Evolutionary conservation across 805 yeast genomes (phyloP), one percentile per base, ranked within the genome.

Genomic region (Pichia sporocuriosa): DNA sequence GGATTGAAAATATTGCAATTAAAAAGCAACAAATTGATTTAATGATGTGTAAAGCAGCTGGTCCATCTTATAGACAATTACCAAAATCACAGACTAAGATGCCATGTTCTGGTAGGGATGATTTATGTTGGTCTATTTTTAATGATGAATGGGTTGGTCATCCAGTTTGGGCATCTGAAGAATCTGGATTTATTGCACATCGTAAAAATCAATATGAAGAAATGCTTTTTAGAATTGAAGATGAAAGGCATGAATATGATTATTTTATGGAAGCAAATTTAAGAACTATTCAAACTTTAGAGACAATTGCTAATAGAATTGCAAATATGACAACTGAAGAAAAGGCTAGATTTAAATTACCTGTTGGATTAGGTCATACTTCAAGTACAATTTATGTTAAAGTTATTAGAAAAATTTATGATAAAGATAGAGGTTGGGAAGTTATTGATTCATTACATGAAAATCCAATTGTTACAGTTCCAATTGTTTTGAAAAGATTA

Each of bases 91-190:
- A 90, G 60, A 86, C 96, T 0, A 84, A 78, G 56, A 88, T 88
- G 95, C 97, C 97, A 19, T 90, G 97, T 55, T 84, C 95, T 9
- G 98, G 98, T 15, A 79, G 99, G 55, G 99, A 93, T 63, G 97
- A 90, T 54, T 84, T 93, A 89, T 93, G 98, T 61, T 90, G 97
- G 97, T 97, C 90, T 57, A 96, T 93, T 13, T 72, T 93, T 53
- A 93, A 93, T 62, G 98, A 93, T 61, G 97, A 90, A 63, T 93
- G 97, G 97, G 97, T 93, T 27, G 96, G 97, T 6, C 97, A 93
- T 63, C 99, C 99, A 19, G 94, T 96, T n/a, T 93, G 99, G 99
- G 98, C 97, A 4, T 90, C 97, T 0, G 99, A 93, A 62, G 99
- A 93, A 62, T 85, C 96, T 11, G 99, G 98, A 0, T 93, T 90